Base-by-base conservation (phyloP, 805 yeast genomes). In the Kazachstania africana region DNA sequence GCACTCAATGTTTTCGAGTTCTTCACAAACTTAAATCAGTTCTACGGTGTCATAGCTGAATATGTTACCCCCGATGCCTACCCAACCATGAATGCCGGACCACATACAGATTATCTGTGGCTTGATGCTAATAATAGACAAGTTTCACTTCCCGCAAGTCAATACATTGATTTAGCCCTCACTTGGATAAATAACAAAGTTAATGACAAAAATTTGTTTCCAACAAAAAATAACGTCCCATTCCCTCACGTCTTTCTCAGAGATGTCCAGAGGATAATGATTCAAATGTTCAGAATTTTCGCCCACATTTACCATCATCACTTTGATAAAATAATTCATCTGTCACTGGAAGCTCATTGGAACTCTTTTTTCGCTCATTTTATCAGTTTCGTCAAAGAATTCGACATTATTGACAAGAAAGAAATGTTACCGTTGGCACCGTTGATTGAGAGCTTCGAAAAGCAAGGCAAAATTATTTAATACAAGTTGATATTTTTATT, bases 51-150 rank as follows among this genome's bases (percentile, higher is more conserved):
- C n/a, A 70, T 91, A 27, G 70, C 85, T 2, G 97, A 88, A 44
- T 85, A 82, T 45, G 83, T 88, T 25, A 84, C 94, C 2, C 87
- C 94, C 0, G 93, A 82, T 45, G 70, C 77, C 18, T 83, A 77
- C 47, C 94, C 95, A 9, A 78, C 88, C 1, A 91, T 91, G 98
- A 84, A 75, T 45, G 98, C 97, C 0, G 98, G 95, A 4, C 84
- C 95, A 3, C 77, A 77, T 36, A 77, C 87, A 4, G 94, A 85
- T 47, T 91, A 91, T 48, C 60, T 82, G 22, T 91, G 97, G 95
- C 70, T 84, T 14, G 94, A 83, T 55, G 66, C 74, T 26, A 71
- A 77, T 34, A 82, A 81, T 28, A 82, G 84, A 53, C 73, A 88
- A 6, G 72, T 82, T 12, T 79, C 85, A 33, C 66, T 91, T 18